Percentiles rank a stretch among this genome's conserved stretches.
Conservation (phyloP, 345 rosid genomes). For the Salix arbutifolia region DNA sequence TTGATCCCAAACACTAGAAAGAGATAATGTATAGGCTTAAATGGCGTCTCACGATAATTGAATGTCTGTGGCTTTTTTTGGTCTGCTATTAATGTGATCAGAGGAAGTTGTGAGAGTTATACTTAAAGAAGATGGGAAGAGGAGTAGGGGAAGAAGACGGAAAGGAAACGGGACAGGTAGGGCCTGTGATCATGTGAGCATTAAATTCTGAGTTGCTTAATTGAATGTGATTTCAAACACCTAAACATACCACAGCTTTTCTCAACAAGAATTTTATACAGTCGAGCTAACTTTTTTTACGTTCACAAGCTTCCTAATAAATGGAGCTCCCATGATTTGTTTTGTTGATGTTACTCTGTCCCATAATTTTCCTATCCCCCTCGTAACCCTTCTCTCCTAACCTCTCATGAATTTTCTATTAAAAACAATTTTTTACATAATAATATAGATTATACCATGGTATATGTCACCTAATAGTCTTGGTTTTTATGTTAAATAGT, state of each 20-base stretch:
- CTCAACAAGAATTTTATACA: neutral
- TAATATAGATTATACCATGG: too few species aligned
- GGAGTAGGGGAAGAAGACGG: neutral
- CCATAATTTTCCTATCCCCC: neutral
- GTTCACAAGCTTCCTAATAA: neutral
- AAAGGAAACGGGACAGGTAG: conserved; percentile 6
- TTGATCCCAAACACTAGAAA: neutral
- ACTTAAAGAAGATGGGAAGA: conserved; percentile 30
- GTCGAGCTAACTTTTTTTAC: neutral
- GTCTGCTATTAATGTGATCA: conserved; percentile 23
- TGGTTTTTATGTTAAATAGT: fast-evolving
- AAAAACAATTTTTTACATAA: neutral
- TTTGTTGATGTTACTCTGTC: neutral
- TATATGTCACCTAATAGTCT: too few species aligned
- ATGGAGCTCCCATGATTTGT: neutral
- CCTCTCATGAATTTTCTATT: neutral
- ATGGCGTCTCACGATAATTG: neutral
- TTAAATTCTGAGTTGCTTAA: conserved; percentile 22
- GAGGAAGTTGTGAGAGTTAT: conserved; percentile 18
- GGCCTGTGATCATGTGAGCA: conserved; percentile 24
- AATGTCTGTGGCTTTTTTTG: neutral
- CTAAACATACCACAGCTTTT: neutral
- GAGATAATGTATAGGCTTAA: neutral
- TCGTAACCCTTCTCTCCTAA: neutral
- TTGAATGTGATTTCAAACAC: conserved; percentile 27